These are phyloP conservation scores for Bipolaris oryzae DNA, from an alignment of 2,329 filamentous ascomycete species.

Conservation along the genomic window DNA sequence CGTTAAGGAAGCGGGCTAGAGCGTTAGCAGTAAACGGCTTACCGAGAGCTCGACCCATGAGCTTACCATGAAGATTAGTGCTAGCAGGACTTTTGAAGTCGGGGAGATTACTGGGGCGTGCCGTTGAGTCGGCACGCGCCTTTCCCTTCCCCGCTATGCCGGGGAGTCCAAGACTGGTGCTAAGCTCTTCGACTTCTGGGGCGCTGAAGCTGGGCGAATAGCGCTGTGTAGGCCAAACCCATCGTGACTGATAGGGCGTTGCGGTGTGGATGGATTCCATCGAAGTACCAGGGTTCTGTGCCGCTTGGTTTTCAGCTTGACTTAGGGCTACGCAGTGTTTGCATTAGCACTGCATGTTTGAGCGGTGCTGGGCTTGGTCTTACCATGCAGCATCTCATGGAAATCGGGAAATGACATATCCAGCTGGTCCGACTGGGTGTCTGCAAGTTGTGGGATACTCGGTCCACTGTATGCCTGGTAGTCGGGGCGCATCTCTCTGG, in stretches of 20 bases:
- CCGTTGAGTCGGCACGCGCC: constrained; percentile 1
- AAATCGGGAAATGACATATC: constrained; percentile 2
- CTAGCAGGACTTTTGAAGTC: constrained; percentile 3
- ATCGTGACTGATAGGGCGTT: not conserved
- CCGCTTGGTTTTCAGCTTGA: not conserved
- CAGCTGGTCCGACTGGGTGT: not conserved
- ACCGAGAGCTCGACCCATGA: constrained; percentile 27
- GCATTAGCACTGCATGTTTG: not conserved
- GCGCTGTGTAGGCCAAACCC: not conserved
- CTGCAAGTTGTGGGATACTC: not conserved
- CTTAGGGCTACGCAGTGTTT: constrained; percentile 1
- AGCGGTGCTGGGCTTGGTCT: not conserved
- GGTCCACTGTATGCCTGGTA: constrained; percentile 1
- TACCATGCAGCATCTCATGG: constrained; percentile 5
- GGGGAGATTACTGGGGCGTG: constrained; percentile 7
- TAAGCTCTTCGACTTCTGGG: constrained; percentile 26
- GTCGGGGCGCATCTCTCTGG: constrained; percentile 3
- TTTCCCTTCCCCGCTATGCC: not conserved
- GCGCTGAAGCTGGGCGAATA: constrained; percentile 7
- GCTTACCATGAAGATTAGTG: constrained; percentile 23
- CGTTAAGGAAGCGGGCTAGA: constrained; percentile 23
- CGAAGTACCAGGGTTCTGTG: not conserved
- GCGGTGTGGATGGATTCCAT: not conserved
- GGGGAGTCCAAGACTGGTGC: constrained; percentile 21
- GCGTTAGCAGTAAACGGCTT: constrained; percentile 30